Base-by-base conservation (phyloP, 2,329 filamentous ascomycete species). In the Sphaerulina populicola region DNA sequence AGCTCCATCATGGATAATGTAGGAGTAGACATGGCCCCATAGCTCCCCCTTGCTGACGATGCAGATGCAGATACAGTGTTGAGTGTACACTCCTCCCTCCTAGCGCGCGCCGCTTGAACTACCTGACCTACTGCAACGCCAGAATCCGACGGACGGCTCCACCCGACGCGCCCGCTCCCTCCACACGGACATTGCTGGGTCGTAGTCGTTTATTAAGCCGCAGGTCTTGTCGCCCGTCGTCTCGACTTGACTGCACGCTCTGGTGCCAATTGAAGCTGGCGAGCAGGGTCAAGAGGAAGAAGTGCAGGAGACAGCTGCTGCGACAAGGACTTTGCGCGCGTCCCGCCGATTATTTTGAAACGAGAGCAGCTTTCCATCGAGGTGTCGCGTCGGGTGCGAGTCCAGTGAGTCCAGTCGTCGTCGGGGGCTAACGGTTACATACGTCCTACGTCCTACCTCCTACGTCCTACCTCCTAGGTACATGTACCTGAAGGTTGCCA, bases 331-430 rank as follows among this genome's bases (percentile, higher is more conserved):
- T 15, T 40, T 42, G 44, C 51, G 44, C 45, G 44, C 51, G 44
- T 54, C 48, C 46, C 45, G 51, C 35, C 8, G 31, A 29, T 44
- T 42, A 21, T 47, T 54, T 42, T 51, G 54, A 54, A 46, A 56
- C 48, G 23, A 36, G 23, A 36, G 47, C 30, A 42, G 40, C 27
- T 47, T n/a, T n/a, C n/a, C n/a, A n/a, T n/a, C n/a, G n/a, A n/a
- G n/a, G n/a, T n/a, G n/a, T n/a, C n/a, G n/a, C n/a, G n/a, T n/a
- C n/a, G n/a, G n/a, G n/a, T n/a, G n/a, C n/a, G n/a, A n/a, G n/a
- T n/a, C n/a, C n/a, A n/a, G n/a, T n/a, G n/a, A n/a, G n/a, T n/a
- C n/a, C n/a, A n/a, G n/a, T n/a, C n/a, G n/a, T n/a, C n/a, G n/a
- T n/a, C n/a, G n/a, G n/a, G n/a, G n/a, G n/a, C n/a, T 45, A 55